These are phyloP conservation scores for Naganishia sp. DNA, from an alignment of 1,284 basidiomycete genomes.

Conservation along the genomic window DNA sequence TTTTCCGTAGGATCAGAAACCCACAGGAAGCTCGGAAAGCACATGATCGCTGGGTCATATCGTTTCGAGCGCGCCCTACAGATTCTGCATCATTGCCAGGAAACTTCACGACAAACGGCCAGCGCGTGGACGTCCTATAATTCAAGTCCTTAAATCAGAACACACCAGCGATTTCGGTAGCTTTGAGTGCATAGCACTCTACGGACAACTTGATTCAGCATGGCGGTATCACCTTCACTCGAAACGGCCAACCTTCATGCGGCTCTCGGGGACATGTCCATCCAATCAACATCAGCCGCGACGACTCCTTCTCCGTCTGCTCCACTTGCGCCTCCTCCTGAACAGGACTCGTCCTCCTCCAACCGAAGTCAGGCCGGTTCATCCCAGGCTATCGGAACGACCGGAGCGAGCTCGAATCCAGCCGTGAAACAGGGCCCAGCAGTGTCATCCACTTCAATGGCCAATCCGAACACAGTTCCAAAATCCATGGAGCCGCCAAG, in stretches of 20 bases:
- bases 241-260: slow-evolving; percentile 26
- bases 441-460: neutral
- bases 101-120: too few species aligned
- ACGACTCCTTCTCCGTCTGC: slow-evolving; percentile 14
- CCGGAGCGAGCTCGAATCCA: too few species aligned
- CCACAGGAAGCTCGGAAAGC: too few species aligned
- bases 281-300: slow-evolving; percentile 8
- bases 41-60: too few species aligned
- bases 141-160: too few species aligned
- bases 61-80: too few species aligned
- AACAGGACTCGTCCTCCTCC: neutral
- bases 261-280: slow-evolving; percentile 18
- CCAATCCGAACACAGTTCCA: neutral
- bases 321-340: slow-evolving; percentile 6
- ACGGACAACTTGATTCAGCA: neutral
- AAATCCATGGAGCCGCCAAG: neutral
- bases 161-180: too few species aligned
- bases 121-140: too few species aligned
- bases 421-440: neutral
- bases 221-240: slow-evolving; percentile 1
- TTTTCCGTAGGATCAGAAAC: too few species aligned
- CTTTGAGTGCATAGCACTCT: neutral
- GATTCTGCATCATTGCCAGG: too few species aligned
- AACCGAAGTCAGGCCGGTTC: neutral
- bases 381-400: neutral